Base-by-base conservation (phyloP, 140 eudicot species). In the Bidens hawaiensis region DNA sequence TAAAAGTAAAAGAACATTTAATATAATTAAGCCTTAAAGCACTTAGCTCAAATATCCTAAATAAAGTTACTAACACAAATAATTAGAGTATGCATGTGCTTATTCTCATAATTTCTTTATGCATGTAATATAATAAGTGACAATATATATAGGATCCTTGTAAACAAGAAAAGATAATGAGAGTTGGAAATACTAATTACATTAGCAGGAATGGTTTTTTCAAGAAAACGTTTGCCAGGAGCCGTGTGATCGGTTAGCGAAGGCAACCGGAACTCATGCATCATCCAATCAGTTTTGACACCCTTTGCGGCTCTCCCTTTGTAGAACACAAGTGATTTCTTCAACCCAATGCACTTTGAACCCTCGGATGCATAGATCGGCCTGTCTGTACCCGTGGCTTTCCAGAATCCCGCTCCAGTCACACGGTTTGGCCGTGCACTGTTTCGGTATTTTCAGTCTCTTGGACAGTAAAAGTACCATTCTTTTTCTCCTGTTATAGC, bases 231-330 rank as follows among this genome's bases (percentile, higher is more conserved):
- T 52, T 76, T 81, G 46, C 38, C 45, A 1, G 86, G 70, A n/a
- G 76, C 16, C 38, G 72, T 64, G 60, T 76, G 81, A 70, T 72
- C 77, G 3, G 80, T 48, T 30, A 69, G 70, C 0, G 87, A 68
- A 70, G 85, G 88, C 63, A 82, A 69, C 45, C 88, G 73, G 36
- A 75, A 82, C 72, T 82, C 88, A 27, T 82, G 81, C 88, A 82
- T 82, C 82, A 82, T 75, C 88, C 88, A 82, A 70, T 78, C 84
- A 26, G 85, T 82, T 75, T 78, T 78, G 64, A 64, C 50, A 55
- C 88, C 88, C 49, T 79, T 82, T 38, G 88, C 82, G 43, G 88
- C 88, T 68, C 82, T 78, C 42, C 88, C 85, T 68, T 70, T 82
- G 55, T 82, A 82, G 58, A 82, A 78, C 51, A 82, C 88, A 21